Base-by-base conservation (phyloP, 768 basidiomycete genomes). In the Psilocybe cubensis region DNA sequence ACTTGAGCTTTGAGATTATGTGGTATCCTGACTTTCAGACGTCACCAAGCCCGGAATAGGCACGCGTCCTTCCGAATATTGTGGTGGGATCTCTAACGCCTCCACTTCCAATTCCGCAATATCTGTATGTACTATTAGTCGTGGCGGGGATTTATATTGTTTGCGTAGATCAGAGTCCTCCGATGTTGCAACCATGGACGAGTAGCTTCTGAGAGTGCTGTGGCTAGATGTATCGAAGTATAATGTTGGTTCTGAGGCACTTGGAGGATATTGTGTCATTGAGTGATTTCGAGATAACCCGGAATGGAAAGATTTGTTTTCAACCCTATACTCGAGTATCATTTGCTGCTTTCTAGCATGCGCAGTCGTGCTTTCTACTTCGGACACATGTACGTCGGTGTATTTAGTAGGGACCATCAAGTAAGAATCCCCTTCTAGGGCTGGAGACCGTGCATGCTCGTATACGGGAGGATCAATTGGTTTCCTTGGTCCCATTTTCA, bases 61-160 rank as follows among this genome's bases (percentile, higher is more conserved):
- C 17, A 61, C 63, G 31, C 68, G 65, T 23, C 63, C 56, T 40
- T 66, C 72, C 21, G 69, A 68, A 31, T 74, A 74, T 53, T 67
- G 66, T 17, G 72, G 72, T 11, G 72, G 72, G n/a, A 70, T 43
- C 33, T 72, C 71, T 18, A 69, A 57, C 3, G 63, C 66, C 31
- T 48, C 46, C 48, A 42, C 42, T 17, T 63, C 63, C 23, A 55
- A 27, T 29, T 70, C 72, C 27, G 66, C 64, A 35, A 71, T 69
- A 59, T 72, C 71, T 8, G 64, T 67, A 24, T 72, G 71, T n/a
- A 68, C 53, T 20, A 72, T 64, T 25, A 72, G 41, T n/a, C 62
- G 63, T 28, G 46, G 28, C 17, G 12, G 11, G 6, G 46, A 28
- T 48, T 48, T 27, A 11, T 18, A 23, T 27, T 46, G 45, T 12